These are phyloP conservation scores for Irpex rosettiformis DNA, from an alignment of 1,284 basidiomycete genomes.

Conservation along the genomic window DNA sequence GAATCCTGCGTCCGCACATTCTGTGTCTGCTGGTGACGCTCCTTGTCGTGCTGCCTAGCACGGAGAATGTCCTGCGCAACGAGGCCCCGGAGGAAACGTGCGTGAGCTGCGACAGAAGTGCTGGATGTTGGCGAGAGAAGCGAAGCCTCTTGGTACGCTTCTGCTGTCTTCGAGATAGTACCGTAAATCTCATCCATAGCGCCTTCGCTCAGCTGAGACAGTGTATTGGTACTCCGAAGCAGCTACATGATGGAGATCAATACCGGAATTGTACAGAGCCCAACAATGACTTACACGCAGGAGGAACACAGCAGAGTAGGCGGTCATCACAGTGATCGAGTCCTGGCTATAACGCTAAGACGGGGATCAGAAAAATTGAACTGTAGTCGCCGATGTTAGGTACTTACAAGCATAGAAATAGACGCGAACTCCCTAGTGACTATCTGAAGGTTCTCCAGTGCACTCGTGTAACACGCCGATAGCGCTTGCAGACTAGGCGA, in stretches of 20 bases:
- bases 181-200: slow-evolving; percentile 59
- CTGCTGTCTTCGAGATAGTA: slow-evolving; percentile 63
- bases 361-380: background rate
- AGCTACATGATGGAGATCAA: slow-evolving; percentile 38
- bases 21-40: slow-evolving; percentile 11
- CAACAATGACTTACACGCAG: slow-evolving; percentile 50
- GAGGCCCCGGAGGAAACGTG: slow-evolving; percentile 70
- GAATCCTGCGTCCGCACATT: slow-evolving; percentile 1
- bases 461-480: slow-evolving; percentile 69
- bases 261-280: slow-evolving; percentile 2
- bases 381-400: slow-evolving; percentile 1
- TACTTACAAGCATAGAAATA: slow-evolving; percentile 70
- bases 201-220: slow-evolving; percentile 51
- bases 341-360: slow-evolving; percentile 79
- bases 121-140: slow-evolving; percentile 54
- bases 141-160: slow-evolving; percentile 71
- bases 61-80: slow-evolving; percentile 61
- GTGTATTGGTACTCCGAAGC: slow-evolving; percentile 55
- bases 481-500: slow-evolving; percentile 64
- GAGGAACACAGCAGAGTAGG: slow-evolving; percentile 76
- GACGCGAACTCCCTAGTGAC: slow-evolving; percentile 68
- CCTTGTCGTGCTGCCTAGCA: slow-evolving; percentile 34
- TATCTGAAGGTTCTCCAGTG: slow-evolving; percentile 63
- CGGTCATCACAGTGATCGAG: slow-evolving; percentile 77
- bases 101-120: slow-evolving; percentile 54